Conservation (phyloP, 495 filamentous ascomycete species). For the Elaphomyces granulatus region DNA sequence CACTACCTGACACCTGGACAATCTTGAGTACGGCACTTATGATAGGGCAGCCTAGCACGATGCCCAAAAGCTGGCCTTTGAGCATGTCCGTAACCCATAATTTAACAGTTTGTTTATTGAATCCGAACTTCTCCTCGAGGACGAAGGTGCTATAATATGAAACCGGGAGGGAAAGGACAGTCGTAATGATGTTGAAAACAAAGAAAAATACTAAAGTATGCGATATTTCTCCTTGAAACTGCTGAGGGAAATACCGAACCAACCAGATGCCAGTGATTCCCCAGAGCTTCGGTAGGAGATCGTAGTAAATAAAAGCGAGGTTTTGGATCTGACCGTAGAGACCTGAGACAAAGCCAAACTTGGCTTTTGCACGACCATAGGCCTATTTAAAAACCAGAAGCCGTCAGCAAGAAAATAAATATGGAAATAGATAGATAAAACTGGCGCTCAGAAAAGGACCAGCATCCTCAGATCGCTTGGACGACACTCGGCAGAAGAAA, state of each 20-base stretch:
- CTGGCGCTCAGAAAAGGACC: too few relatives aligned
- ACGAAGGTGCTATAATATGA: constrained; percentile 89
- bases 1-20: constrained; percentile 74
- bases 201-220: constrained; percentile 90
- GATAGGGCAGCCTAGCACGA: constrained; percentile 69
- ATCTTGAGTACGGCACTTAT: constrained; percentile 83
- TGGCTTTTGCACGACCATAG: constrained; percentile 89
- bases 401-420: too few relatives aligned
- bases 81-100: constrained; percentile 84
- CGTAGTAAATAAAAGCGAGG: constrained; percentile 72
- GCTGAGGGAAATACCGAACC: constrained; percentile 52
- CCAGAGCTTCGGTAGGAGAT: constrained; percentile 87
- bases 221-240: constrained; percentile 82
- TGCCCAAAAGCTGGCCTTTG: constrained; percentile 72
- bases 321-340: constrained; percentile 80
- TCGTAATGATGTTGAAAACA: constrained; percentile 66
- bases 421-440: too few relatives aligned
- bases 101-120: constrained; percentile 91
- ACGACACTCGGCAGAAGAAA: too few relatives aligned
- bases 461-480: too few relatives aligned
- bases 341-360: constrained; percentile 64
- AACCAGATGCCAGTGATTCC: constrained; percentile 60
- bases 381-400: too few relatives aligned
- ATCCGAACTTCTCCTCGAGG: constrained; percentile 91
- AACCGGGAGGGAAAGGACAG: constrained; percentile 62